Percentiles rank a stretch among this genome's conserved stretches.
Conservation (phyloP, 805 yeast species). For the Kockiozyma suomiensis region DNA sequence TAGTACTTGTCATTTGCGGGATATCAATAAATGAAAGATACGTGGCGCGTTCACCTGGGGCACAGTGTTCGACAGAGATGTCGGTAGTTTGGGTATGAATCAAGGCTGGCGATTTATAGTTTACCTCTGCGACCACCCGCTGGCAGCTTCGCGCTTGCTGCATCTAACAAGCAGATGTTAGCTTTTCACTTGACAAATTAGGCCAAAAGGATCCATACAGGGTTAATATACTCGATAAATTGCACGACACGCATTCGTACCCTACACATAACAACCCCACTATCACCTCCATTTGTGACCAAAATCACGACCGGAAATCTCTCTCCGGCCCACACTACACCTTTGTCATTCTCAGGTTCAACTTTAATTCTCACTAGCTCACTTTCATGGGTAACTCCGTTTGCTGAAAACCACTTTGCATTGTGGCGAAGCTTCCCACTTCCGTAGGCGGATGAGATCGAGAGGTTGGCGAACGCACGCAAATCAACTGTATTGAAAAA, state of each 20-base stretch:
- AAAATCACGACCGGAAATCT: background rate
- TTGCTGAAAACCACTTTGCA: background rate
- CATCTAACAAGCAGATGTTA: too few species aligned
- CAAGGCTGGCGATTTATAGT: conserved; percentile 4
- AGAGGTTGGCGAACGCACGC: background rate
- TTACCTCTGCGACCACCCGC: conserved; percentile 7
- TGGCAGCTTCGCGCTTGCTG: background rate
- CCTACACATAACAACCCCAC: conserved; percentile 6
- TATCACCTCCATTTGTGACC: background rate
- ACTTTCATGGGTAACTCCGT: background rate
- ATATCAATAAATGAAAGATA: background rate
- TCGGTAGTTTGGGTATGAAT: background rate
- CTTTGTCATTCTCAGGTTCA: background rate
- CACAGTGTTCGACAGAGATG: background rate
- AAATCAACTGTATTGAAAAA: conserved; percentile 10
- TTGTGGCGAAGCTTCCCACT: background rate
- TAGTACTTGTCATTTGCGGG: background rate
- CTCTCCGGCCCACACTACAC: background rate
- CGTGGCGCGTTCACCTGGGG: background rate
- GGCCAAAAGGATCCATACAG: background rate
- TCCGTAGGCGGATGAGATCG: background rate
- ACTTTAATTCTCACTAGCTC: conserved; percentile 16
- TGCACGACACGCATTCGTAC: conserved; percentile 16
- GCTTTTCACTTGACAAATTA: background rate
- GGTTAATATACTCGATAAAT: conserved; percentile 8